phyloP scores from a whole-genome alignment of 345 rosid genomes.

The Excoecaria agallocha region DNA sequence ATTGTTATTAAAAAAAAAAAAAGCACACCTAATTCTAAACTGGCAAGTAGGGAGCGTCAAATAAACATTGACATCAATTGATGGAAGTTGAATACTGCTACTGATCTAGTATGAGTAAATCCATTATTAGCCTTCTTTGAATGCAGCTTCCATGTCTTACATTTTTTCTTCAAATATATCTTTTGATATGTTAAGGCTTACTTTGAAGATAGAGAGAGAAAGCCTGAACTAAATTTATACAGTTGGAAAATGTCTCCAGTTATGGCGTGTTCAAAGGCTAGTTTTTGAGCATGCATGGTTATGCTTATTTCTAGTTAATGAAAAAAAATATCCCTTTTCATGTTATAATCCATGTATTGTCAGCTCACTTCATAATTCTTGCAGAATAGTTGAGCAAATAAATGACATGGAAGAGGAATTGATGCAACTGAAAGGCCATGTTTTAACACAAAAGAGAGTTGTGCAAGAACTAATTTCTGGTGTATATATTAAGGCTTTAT shows the following conservation, averaged over 20 bases:
- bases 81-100: too few species aligned
- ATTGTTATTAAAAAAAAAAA: too few species aligned
- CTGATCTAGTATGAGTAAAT: too few species aligned
- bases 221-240: not conserved
- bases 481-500: constrained; percentile 25
- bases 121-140: too few species aligned
- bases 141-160: too few species aligned
- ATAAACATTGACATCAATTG: too few species aligned
- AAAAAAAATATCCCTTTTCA: not conserved
- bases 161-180: too few species aligned
- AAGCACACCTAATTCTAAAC: too few species aligned
- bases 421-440: constrained; percentile 43
- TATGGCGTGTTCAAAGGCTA: not conserved
- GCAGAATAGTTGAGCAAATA: constrained; percentile 53
- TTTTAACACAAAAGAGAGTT: constrained; percentile 39
- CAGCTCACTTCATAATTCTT: not conserved
- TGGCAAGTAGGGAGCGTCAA: too few species aligned
- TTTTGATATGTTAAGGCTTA: not conserved
- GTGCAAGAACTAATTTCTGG: constrained; percentile 43
- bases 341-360: not conserved
- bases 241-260: not conserved
- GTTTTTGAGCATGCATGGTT: not conserved
- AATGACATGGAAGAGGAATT: constrained; percentile 40
- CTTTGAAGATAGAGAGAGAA: not conserved
- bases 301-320: not conserved